Conservation (phyloP, 352 stramenopile species). For the Globisporangium echinulatum region DNA sequence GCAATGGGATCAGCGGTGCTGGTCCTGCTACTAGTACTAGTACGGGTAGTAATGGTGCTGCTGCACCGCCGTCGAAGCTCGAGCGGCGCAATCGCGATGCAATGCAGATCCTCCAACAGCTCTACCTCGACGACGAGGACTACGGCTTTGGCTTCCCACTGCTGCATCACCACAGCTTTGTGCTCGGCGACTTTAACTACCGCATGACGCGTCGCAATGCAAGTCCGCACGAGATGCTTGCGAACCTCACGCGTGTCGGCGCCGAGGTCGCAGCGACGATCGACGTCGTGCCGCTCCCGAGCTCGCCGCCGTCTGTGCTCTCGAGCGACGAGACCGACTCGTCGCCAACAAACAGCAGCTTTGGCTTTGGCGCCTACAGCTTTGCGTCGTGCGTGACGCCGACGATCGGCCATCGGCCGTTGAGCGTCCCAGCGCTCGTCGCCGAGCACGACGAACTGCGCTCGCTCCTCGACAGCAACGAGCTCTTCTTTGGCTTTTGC, state of each 20-base stretch:
- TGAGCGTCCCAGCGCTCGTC: slow-evolving; percentile 29
- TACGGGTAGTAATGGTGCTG: neutral
- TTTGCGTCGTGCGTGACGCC: slow-evolving; percentile 48
- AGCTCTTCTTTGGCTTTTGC: slow-evolving; percentile 77
- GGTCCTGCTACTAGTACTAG: neutral
- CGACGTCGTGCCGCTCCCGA: slow-evolving; percentile 12
- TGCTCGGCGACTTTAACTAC: slow-evolving; percentile 90
- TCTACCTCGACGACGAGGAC: slow-evolving; percentile 78
- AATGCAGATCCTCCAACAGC: slow-evolving; percentile 74
- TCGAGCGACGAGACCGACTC: slow-evolving; percentile 19
- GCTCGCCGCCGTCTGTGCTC: neutral
- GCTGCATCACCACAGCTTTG: slow-evolving; percentile 83
- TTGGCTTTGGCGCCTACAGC: slow-evolving; percentile 13
- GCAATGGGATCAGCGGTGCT: neutral
- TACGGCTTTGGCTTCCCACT: slow-evolving; percentile 80
- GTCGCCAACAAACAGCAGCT: slow-evolving; percentile 12
- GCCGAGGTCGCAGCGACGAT: neutral
- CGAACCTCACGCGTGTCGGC: slow-evolving; percentile 18
- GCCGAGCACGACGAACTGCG: slow-evolving; percentile 72
- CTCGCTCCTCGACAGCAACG: slow-evolving; percentile 43
- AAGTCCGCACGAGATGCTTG: slow-evolving; percentile 50
- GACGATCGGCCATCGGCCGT: slow-evolving; percentile 20
- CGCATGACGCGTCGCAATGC: slow-evolving; percentile 48
- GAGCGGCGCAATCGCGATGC: slow-evolving; percentile 76
- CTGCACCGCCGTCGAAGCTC: slow-evolving; percentile 52